Conservation (phyloP, 225 moss, liverwort and hornwort genomes). For the Anthoceros angustus region DNA sequence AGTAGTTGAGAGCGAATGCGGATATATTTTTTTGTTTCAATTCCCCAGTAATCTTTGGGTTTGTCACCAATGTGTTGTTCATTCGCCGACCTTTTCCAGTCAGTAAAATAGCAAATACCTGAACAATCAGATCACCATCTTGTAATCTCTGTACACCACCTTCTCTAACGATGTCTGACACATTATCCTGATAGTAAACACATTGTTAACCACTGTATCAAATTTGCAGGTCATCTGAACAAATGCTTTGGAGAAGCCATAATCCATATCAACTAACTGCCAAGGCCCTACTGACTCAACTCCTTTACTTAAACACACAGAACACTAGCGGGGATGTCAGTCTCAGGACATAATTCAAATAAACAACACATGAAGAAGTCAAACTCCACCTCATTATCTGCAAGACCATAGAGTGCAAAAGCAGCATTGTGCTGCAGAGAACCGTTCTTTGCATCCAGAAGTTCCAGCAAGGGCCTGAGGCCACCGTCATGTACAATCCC, state of each 20-base stretch:
- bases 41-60: too few species aligned
- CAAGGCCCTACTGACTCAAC: too few species aligned
- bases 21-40: too few species aligned
- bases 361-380: background rate
- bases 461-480: constrained; percentile 82
- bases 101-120: constrained; percentile 24
- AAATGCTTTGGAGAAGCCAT: background rate
- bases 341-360: too few species aligned
- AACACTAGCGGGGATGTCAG: too few species aligned
- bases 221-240: background rate
- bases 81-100: too few species aligned
- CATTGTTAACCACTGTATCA: background rate
- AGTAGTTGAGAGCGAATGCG: background rate
- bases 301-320: too few species aligned
- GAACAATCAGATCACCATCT: constrained; percentile 94
- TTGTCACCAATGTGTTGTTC: too few species aligned
- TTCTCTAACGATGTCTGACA: constrained; percentile 95
- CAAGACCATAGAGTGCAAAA: constrained; percentile 90
- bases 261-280: constrained; percentile 39
- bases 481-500: constrained; percentile 99
- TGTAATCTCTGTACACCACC: constrained; percentile 90
- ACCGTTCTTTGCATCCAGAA: constrained; percentile 91
- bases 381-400: constrained; percentile 77
- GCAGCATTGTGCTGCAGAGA: constrained; percentile 96
- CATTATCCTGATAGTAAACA: constrained; percentile 55